A percentile compares a stretch with the other conserved stretches of the same genome.
Evolutionary conservation across 2,329 filamentous ascomycete genomes (phyloP).

Genomic region (Monilinia polystroma): DNA sequence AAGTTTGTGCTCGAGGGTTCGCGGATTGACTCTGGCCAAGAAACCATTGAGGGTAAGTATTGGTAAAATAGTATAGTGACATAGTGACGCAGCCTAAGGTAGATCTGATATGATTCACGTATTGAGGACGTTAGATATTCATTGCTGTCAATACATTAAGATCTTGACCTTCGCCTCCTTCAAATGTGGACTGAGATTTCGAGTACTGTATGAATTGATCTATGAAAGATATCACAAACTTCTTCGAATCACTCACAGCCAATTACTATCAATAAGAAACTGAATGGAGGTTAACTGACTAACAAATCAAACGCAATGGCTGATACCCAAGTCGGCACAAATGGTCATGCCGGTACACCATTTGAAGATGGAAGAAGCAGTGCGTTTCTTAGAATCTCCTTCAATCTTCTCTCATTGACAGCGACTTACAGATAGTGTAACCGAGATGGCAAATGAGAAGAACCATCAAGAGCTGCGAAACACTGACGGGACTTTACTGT

Average conservation of each 20-base stretch:
- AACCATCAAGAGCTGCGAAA: background rate
- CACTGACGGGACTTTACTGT: constrained; percentile 10
- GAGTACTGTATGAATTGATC: background rate
- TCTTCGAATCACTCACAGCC: no score
- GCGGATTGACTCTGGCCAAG: no score
- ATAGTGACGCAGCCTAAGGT: no score
- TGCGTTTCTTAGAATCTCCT: background rate
- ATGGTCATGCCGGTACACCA: background rate
- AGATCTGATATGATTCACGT: no score
- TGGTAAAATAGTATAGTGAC: no score
- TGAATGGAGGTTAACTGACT: background rate
- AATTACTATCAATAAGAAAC: background rate
- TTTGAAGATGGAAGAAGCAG: constrained; percentile 2
- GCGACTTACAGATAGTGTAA: background rate
- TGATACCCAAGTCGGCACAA: background rate
- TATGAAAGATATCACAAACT: background rate
- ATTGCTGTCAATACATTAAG: background rate
- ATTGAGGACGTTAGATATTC: no score
- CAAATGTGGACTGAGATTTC: background rate
- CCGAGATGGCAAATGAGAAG: background rate
- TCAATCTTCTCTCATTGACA: background rate
- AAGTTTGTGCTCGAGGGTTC: no score
- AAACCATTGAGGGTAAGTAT: no score
- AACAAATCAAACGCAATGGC: background rate
- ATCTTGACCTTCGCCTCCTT: background rate